Evolutionary conservation across 176 grass and related monocot genomes (phyloP).

Genomic region (Canna indica): DNA sequence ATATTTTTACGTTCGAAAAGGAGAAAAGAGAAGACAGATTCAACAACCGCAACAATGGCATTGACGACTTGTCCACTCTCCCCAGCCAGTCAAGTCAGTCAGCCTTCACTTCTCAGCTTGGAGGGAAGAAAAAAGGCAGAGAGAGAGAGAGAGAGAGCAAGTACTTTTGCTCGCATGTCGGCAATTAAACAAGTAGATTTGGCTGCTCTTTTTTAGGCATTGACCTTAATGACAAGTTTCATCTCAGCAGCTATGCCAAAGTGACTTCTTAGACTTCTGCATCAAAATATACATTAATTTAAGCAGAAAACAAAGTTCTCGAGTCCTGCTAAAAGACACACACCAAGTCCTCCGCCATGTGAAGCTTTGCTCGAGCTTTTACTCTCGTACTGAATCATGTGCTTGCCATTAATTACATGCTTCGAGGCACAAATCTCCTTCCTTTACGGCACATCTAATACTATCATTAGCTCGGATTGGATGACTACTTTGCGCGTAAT

Average conservation of each 20-base stretch:
- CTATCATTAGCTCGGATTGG: no score
- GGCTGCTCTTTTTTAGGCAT: no score
- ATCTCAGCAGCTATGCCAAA: no score
- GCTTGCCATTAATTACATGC: not conserved
- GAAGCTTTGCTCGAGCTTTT: not conserved
- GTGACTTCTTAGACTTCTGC: no score
- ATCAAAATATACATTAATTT: no score
- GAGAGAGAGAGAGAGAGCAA: not conserved
- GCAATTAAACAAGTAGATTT: no score
- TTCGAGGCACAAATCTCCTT: not conserved
- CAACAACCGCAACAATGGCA: not conserved
- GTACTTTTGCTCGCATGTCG: not conserved
- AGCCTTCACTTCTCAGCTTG: not conserved
- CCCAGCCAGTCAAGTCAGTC: not conserved
- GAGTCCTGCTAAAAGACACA: not conserved
- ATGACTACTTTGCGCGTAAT: no score
- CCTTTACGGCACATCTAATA: not conserved
- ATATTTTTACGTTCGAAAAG: not conserved
- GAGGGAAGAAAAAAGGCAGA: not conserved
- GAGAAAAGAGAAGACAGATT: not conserved
- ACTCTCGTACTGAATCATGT: not conserved
- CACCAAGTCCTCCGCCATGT: not conserved
- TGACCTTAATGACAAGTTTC: no score
- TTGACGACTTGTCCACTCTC: not conserved
- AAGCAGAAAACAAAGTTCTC: no score